These are phyloP conservation scores for Gentiana macrophylla DNA, from an alignment of 257 asterid genomes.

Conservation along the genomic window DNA sequence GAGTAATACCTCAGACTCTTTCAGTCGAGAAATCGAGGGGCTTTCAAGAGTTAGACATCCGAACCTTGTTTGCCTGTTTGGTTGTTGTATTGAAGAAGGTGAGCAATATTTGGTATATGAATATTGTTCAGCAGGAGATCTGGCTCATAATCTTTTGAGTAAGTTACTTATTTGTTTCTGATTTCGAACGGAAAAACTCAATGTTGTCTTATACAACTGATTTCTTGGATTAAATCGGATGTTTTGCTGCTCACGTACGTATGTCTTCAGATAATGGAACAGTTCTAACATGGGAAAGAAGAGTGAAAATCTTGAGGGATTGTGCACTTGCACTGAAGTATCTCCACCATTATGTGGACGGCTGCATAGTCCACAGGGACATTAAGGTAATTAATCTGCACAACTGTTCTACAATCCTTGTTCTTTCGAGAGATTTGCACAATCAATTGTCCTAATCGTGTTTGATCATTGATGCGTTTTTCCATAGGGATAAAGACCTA, in stretches of 20 bases:
- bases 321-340: constrained; percentile 70
- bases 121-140: constrained; percentile 63
- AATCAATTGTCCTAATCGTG: background rate
- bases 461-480: background rate
- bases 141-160: constrained; percentile 65
- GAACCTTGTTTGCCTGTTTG: constrained; percentile 63
- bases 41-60: constrained; percentile 76
- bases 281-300: constrained; percentile 48
- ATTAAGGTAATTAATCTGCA: constrained; percentile 44
- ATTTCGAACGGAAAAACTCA: background rate
- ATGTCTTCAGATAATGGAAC: constrained; percentile 43
- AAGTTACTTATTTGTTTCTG: constrained; percentile 4
- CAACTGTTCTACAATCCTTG: no score
- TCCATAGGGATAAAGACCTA: no score
- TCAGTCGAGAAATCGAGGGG: constrained; percentile 50
- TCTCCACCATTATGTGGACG: constrained; percentile 53
- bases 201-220: background rate
- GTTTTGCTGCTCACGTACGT: background rate
- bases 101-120: constrained; percentile 72
- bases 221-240: background rate
- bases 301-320: constrained; percentile 61
- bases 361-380: constrained; percentile 82
- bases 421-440: background rate
- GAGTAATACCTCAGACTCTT: constrained; percentile 59
- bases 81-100: constrained; percentile 64